Evolutionary conservation across 1,139 yeast genomes (phyloP).

Genomic region (Sugiyamaella grinbergsii): DNA sequence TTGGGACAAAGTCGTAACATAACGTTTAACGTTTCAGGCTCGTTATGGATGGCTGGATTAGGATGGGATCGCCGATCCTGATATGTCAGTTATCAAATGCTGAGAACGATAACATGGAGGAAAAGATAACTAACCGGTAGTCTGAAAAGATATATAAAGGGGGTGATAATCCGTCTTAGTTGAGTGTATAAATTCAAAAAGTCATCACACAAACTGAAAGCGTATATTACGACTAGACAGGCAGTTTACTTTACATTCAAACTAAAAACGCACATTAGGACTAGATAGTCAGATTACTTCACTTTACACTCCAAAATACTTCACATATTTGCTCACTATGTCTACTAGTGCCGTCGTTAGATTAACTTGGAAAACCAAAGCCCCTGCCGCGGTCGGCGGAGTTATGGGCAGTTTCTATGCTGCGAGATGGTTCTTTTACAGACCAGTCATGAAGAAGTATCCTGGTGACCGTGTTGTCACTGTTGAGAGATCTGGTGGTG

Average conservation of each 20-base stretch:
- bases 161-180: neutral
- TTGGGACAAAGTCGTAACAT: neutral
- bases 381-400: slow-evolving; percentile 19
- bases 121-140: neutral
- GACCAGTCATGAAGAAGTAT: slow-evolving; percentile 21
- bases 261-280: neutral
- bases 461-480: slow-evolving; percentile 21
- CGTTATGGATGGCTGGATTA: neutral
- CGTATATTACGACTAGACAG: too few relatives aligned
- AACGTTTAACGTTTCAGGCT: neutral
- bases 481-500: slow-evolving; percentile 26
- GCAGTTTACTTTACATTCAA: too few relatives aligned
- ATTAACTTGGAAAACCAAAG: slow-evolving; percentile 18
- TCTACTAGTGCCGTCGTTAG: slow-evolving; percentile 12
- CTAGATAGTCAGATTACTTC: neutral
- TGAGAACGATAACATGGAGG: neutral
- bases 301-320: neutral
- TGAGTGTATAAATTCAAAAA: too few relatives aligned
- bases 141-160: neutral
- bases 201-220: neutral
- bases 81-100: neutral
- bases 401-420: slow-evolving; percentile 21
- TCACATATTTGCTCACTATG: neutral
- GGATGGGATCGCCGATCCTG: neutral
- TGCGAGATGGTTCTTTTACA: slow-evolving; percentile 22